These are phyloP conservation scores for Lactarius vividus DNA, from an alignment of 768 basidiomycete species.

Conservation along the genomic window DNA sequence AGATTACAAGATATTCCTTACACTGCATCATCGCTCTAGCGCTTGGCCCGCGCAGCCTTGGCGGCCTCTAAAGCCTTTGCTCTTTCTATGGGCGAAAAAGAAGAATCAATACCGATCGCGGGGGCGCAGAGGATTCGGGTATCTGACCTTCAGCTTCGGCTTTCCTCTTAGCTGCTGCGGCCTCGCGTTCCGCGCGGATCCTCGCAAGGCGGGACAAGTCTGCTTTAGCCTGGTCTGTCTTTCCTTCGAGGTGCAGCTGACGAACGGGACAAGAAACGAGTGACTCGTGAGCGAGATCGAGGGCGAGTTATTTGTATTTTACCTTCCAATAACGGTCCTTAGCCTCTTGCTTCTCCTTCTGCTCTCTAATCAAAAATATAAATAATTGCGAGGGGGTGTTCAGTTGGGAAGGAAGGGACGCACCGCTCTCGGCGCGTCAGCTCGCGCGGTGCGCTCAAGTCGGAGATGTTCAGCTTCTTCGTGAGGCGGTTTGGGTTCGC, in stretches of 20 bases:
- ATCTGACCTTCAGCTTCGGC: constrained; percentile 74
- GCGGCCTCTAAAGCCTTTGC: constrained; percentile 15
- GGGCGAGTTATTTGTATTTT: neutral
- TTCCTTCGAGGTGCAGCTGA: constrained; percentile 72
- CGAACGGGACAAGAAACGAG: constrained; percentile 1
- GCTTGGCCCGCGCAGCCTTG: constrained; percentile 14
- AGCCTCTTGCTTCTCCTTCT: constrained; percentile 89
- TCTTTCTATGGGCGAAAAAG: constrained; percentile 5
- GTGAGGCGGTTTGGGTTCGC: constrained; percentile 74
- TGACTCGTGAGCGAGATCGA: neutral
- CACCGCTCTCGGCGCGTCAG: constrained; percentile 66
- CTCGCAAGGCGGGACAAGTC: constrained; percentile 84
- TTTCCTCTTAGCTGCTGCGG: constrained; percentile 81
- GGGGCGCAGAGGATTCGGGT: neutral
- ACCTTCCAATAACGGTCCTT: constrained; percentile 89
- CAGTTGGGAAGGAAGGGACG: constrained; percentile 8
- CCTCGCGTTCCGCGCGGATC: constrained; percentile 86
- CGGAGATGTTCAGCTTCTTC: constrained; percentile 75
- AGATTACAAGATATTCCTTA: neutral
- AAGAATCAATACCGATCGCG: neutral
- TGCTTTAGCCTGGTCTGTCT: constrained; percentile 87
- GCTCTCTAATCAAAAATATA: constrained; percentile 56
- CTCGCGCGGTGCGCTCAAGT: constrained; percentile 63
- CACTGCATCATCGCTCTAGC: constrained; percentile 3
- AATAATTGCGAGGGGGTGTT: neutral